Conservation (phyloP, 2,329 filamentous ascomycete genomes). For the Colletotrichum godetiae region DNA sequence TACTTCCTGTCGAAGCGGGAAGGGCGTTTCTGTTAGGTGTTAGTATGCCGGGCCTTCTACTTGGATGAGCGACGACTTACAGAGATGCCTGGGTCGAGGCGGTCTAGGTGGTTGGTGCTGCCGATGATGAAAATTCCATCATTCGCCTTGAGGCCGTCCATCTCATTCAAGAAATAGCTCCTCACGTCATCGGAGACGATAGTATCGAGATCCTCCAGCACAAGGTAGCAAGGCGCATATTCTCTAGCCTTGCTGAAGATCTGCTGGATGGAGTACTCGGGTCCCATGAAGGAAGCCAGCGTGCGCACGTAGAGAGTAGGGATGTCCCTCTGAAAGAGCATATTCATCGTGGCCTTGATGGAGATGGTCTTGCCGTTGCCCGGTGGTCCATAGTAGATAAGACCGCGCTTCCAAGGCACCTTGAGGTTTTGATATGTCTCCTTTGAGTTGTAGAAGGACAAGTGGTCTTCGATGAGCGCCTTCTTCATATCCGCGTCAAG, state of each 20-base stretch:
- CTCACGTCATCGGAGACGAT: constrained; percentile 70
- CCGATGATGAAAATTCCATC: constrained; percentile 78
- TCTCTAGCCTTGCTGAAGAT: constrained; percentile 71
- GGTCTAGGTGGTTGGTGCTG: constrained; percentile 74
- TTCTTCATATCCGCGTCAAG: constrained; percentile 74
- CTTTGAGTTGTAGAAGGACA: constrained; percentile 71
- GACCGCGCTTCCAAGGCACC: constrained; percentile 78
- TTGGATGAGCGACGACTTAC: constrained; percentile 40
- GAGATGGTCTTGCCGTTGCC: constrained; percentile 77
- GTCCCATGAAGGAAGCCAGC: constrained; percentile 60
- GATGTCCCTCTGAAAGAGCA: constrained; percentile 65
- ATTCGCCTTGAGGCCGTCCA: constrained; percentile 76
- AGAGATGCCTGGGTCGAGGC: constrained; percentile 73
- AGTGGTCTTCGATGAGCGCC: constrained; percentile 70
- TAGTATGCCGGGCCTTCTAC: neutral
- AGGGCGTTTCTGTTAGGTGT: constrained; percentile 63
- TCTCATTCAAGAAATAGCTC: constrained; percentile 79
- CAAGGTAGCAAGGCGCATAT: constrained; percentile 74
- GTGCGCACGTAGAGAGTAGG: constrained; percentile 73
- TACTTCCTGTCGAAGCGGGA: constrained; percentile 77
- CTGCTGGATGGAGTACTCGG: constrained; percentile 63
- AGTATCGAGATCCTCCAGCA: constrained; percentile 79
- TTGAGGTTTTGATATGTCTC: constrained; percentile 69
- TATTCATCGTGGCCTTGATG: constrained; percentile 77
- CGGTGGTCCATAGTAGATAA: constrained; percentile 75